These are phyloP conservation scores for Hymenoscyphus linearis DNA, from an alignment of 2,329 filamentous ascomycete species.

Conservation along the genomic window DNA sequence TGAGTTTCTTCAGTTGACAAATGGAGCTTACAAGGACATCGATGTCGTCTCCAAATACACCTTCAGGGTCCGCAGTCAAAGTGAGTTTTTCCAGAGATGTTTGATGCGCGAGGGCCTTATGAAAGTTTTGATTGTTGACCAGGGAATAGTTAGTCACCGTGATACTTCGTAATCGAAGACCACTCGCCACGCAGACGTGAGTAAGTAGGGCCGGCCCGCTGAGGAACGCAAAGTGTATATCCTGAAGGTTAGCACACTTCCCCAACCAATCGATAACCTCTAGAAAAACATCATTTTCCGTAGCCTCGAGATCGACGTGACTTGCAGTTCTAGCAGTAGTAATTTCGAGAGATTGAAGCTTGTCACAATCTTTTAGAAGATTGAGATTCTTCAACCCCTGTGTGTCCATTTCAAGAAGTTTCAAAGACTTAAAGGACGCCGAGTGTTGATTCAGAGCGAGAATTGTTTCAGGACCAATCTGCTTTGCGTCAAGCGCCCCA, in stretches of 20 bases:
- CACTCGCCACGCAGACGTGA: conserved; percentile 41
- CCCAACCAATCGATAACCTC: conserved; percentile 50
- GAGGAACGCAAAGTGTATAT: conserved; percentile 47
- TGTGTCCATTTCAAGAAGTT: conserved; percentile 42
- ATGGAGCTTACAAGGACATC: conserved; percentile 47
- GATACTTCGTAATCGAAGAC: conserved; percentile 43
- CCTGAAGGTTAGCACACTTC: conserved; percentile 45
- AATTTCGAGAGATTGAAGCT: conserved; percentile 44
- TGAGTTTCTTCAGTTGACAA: conserved; percentile 45
- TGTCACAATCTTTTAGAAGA: conserved; percentile 43
- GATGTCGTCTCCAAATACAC: conserved; percentile 40
- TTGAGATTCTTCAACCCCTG: conserved; percentile 45
- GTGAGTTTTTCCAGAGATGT: conserved; percentile 40
- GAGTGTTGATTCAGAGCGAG: conserved; percentile 47
- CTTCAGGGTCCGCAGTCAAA: conserved; percentile 43
- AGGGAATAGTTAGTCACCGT: conserved; percentile 44
- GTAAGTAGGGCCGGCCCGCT: conserved; percentile 48
- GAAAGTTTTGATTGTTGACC: conserved; percentile 46
- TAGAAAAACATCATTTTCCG: conserved; percentile 46
- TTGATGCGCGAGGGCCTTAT: conserved; percentile 47
- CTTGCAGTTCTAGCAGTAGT: conserved; percentile 37
- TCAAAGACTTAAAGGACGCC: conserved; percentile 48
- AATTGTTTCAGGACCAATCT: conserved; percentile 50
- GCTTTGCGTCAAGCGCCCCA: conserved; percentile 50
- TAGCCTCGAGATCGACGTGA: conserved; percentile 42